phyloP scores from a whole-genome alignment of 2,329 filamentous ascomycete genomes.

The Colletotrichum euphorbiae region DNA sequence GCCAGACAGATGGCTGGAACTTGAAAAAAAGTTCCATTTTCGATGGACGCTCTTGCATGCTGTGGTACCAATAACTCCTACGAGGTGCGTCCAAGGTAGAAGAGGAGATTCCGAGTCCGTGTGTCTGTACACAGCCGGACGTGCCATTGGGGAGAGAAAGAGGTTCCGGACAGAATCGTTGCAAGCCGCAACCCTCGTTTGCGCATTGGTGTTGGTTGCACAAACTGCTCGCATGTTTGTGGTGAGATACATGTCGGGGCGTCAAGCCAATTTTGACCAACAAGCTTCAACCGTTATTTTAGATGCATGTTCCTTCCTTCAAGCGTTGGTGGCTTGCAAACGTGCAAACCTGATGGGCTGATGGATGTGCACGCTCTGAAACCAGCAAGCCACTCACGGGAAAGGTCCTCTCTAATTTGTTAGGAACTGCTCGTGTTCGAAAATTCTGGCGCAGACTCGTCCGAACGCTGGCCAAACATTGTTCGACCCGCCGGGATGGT shows the following conservation, averaged over 20 bases:
- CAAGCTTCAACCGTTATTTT: background rate
- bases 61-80: background rate
- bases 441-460: conserved; percentile 16
- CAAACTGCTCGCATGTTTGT: conserved; percentile 16
- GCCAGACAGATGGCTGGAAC: background rate
- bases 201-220: background rate
- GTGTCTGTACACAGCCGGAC: background rate
- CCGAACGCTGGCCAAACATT: conserved; percentile 23
- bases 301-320: background rate
- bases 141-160: background rate
- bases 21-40: background rate
- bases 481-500: conserved; percentile 5
- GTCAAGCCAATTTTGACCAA: conserved; percentile 3
- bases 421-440: background rate
- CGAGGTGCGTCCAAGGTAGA: background rate
- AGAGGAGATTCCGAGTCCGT: background rate
- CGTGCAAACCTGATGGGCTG: conserved; percentile 14
- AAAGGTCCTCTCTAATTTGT: conserved; percentile 1
- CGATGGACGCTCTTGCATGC: background rate
- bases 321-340: conserved; percentile 1
- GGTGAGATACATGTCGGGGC: conserved; percentile 3
- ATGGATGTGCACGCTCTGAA: background rate
- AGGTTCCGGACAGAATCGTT: background rate
- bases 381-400: conserved; percentile 4
- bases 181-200: background rate